Evolutionary conservation across 345 rosid species (phyloP).

Genomic region (Lepidium sativum): DNA sequence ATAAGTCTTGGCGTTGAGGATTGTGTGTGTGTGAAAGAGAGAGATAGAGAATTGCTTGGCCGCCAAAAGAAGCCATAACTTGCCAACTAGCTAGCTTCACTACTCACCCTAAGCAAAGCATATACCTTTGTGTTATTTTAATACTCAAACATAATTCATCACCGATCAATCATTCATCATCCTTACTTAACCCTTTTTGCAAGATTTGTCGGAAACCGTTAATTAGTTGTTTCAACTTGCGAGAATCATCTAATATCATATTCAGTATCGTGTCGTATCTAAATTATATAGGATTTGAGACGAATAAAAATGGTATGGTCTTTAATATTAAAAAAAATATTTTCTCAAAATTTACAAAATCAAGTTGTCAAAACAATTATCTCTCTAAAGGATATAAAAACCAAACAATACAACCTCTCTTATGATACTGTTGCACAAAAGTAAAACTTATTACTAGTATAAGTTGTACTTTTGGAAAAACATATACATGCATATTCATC

Average conservation of each 20-base stretch:
- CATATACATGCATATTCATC: too few species aligned
- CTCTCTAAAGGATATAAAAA: too few species aligned
- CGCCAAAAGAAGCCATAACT: slow-evolving; percentile 29
- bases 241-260: slow-evolving; percentile 7
- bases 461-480: too few species aligned
- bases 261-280: too few species aligned
- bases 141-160: slow-evolving; percentile 5
- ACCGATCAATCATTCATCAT: not conserved
- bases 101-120: slow-evolving; percentile 32
- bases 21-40: not conserved
- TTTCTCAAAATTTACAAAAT: too few species aligned
- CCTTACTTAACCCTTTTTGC: not conserved
- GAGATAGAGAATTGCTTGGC: slow-evolving; percentile 28
- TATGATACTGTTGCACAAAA: too few species aligned
- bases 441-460: too few species aligned
- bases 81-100: slow-evolving; percentile 34
- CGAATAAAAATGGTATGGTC: too few species aligned
- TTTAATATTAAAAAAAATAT: too few species aligned
- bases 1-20: slow-evolving; percentile 20
- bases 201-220: slow-evolving; percentile 11
- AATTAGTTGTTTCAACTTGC: slow-evolving; percentile 6
- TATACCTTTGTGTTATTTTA: slow-evolving; percentile 8
- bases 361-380: too few species aligned
- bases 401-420: too few species aligned
- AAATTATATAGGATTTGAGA: too few species aligned